Evolutionary conservation across 768 basidiomycete genomes (phyloP), one percentile per base, ranked within the genome.

Genomic region (Leccinum variicolor): DNA sequence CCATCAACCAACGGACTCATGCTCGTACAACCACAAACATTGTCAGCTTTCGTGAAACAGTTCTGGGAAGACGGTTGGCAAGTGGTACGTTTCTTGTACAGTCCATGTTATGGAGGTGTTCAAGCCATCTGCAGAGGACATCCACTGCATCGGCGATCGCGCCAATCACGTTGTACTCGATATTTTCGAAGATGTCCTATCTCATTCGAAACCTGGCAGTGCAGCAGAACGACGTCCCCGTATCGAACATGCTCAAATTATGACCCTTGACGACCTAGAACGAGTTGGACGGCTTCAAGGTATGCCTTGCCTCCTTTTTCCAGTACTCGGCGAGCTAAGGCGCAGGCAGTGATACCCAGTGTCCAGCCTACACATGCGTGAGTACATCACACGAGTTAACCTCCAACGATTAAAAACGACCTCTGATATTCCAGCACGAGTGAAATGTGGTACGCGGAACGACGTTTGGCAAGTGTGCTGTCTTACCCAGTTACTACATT

Each of bases 311-410:
- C 39, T 29, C 15, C 28, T 55, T 33, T 25, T 17, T 19, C 6
- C 17, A 1, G 29, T 34, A 14, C 28, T 17, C 41, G n/a, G 46
- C 10, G 47, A 52, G 28, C 55, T 53, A 7, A 50, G n/a, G 10
- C 8, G 3, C 36, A 26, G 3, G 14, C 48, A 94, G 91, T 98
- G 23, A 89, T 96, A 65, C 82, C 89, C 4, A 94, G 93, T 63
- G 92, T 96, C 3, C 94, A 98, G 66, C 94, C 94, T 1, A 94
- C 92, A 1, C 94, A 97, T 67, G 92, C 87, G 83, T 92, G 73
- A 73, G 85, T 75, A 21, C 36, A 41, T 26, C 17, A 21, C 19
- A 19, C 31, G 15, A 17, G 23, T 33, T 9, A 1, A 1, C 11
- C 13, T 52, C 28, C 52, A 17, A 29, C 6, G 11, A 17, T n/a